Conservation (phyloP, 163 green algal genomes). For the Chlorella variabilis region DNA sequence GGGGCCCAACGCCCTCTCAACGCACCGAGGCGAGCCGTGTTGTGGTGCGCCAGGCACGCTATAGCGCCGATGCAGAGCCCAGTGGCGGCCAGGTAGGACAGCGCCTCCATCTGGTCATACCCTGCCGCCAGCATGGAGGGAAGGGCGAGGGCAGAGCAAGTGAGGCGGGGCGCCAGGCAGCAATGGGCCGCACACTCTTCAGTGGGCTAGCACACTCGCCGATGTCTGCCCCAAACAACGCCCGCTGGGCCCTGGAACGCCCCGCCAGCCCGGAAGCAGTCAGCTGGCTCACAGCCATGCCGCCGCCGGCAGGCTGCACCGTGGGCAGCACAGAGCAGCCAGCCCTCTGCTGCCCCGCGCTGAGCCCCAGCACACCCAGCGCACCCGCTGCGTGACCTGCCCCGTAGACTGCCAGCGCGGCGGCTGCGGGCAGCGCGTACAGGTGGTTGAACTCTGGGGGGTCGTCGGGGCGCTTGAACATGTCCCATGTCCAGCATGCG, state of each 20-base stretch:
- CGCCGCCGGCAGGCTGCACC: no score
- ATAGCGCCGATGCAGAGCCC: conserved; percentile 84
- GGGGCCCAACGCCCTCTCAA: no score
- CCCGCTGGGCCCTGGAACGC: no score
- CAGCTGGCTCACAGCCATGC: no score
- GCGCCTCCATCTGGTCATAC: conserved; percentile 60
- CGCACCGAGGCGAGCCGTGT: conserved; percentile 72
- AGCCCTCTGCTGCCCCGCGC: no score
- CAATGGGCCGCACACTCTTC: no score
- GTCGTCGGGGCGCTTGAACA: conserved; percentile 88
- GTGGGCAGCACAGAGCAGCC: no score
- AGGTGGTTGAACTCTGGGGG: conserved; percentile 81
- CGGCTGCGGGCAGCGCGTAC: conserved; percentile 73
- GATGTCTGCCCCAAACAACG: no score
- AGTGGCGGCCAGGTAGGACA: conserved; percentile 72
- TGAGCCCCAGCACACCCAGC: neutral
- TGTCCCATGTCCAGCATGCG: conserved; percentile 93
- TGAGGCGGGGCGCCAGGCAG: no score
- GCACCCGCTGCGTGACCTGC: conserved; percentile 48
- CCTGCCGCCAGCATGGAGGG: conserved; percentile 33
- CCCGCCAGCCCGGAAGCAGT: no score
- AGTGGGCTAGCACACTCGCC: no score
- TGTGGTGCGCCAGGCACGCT: conserved; percentile 79
- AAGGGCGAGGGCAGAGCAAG: neutral
- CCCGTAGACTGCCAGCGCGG: conserved; percentile 56